phyloP scores from a whole-genome alignment of 2,329 filamentous ascomycete species.

The Lasiodiplodia sp. region DNA sequence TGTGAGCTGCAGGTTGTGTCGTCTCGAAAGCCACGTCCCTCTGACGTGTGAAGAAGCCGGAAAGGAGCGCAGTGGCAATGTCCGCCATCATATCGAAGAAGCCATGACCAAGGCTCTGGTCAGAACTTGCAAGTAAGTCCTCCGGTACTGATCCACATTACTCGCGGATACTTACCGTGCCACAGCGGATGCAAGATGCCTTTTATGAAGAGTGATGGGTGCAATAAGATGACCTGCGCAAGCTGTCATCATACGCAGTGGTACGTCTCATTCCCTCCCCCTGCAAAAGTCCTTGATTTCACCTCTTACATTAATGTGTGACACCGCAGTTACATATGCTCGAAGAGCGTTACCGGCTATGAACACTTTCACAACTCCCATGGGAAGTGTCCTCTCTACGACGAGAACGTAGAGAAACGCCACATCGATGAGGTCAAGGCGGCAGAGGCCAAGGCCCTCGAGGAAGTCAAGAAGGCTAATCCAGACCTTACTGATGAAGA shows the following conservation, averaged over 20 bases:
- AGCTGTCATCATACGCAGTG: constrained; percentile 64
- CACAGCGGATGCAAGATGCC: constrained; percentile 66
- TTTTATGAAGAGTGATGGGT: constrained; percentile 80
- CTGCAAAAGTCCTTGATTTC: not conserved
- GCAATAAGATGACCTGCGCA: constrained; percentile 82
- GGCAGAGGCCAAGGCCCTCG: constrained; percentile 66
- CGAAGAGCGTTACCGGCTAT: constrained; percentile 68
- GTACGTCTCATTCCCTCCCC: constrained; percentile 44
- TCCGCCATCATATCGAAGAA: constrained; percentile 77
- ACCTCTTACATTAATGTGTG: constrained; percentile 51
- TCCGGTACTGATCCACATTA: too few species aligned
- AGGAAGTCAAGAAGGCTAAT: constrained; percentile 64
- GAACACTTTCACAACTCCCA: constrained; percentile 69
- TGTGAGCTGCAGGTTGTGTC: constrained; percentile 65
- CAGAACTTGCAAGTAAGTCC: constrained; percentile 69
- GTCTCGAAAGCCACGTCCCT: constrained; percentile 73
- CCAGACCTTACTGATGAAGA: constrained; percentile 66
- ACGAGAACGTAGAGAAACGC: constrained; percentile 57
- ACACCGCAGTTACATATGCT: constrained; percentile 70
- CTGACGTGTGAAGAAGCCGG: constrained; percentile 71
- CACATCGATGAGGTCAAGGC: constrained; percentile 69
- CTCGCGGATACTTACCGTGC: not conserved
- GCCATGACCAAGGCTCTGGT: constrained; percentile 84
- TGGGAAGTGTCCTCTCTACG: constrained; percentile 70
- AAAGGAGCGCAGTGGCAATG: constrained; percentile 65